Percentiles rank a stretch among this genome's conserved stretches.
phyloP scores from a whole-genome alignment of 176 grass and related monocot species.

The bread wheat (Triticum aestivum) region IWGSC_CS_RefSeq_v2.1 NC_057800.1:470514241-470514740 shows the following conservation, averaged over 20 bases:
- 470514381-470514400: conserved; percentile 98
- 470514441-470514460: conserved; percentile 88
- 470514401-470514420: conserved; percentile 73
- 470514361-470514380: conserved; percentile 85
- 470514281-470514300: conserved; percentile 48
- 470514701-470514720: conserved; percentile 95
- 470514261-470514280: conserved; percentile 79
- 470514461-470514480: conserved; percentile 40
- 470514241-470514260: conserved; percentile 86
- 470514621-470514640: not conserved
- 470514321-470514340: conserved; percentile 81
- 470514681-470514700: conserved; percentile 76
- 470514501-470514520: conserved; percentile 80
- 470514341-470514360: conserved; percentile 87
- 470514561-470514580: conserved; percentile 46
- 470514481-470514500: conserved; percentile 81
- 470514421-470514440: conserved; percentile 70
- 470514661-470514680: conserved; percentile 71
- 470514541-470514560: conserved; percentile 50
- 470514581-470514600: conserved; percentile 61
- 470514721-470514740: conserved; percentile 89
- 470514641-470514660: conserved; percentile 80
- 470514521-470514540: conserved; percentile 88
- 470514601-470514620: conserved; percentile 59
- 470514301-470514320: conserved; percentile 64